Evolutionary conservation across 257 asterid genomes (phyloP).

Genomic region (Solanum clarkiae): DNA sequence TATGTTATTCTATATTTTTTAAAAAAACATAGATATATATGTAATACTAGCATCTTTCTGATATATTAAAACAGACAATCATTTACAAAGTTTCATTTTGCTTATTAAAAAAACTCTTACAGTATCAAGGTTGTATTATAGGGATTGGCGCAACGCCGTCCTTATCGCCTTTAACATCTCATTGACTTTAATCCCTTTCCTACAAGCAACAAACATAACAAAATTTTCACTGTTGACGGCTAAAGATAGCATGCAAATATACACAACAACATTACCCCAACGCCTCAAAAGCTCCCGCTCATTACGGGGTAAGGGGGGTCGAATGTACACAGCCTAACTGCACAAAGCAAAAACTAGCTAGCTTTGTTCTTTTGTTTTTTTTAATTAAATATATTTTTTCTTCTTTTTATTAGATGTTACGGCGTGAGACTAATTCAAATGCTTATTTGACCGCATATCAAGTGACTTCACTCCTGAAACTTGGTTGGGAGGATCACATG

Average conservation of each 20-base stretch:
- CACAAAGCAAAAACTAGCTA: background rate
- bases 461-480: background rate
- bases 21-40: background rate
- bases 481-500: background rate
- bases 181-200: slow-evolving; percentile 41
- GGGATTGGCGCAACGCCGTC: slow-evolving; percentile 41
- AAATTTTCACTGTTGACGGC: background rate
- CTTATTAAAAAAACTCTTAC: background rate
- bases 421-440: background rate
- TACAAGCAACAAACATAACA: slow-evolving; percentile 14
- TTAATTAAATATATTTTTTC: background rate
- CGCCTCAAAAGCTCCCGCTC: too few species aligned
- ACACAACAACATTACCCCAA: too few species aligned
- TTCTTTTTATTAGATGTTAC: background rate
- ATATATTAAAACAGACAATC: background rate
- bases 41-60: background rate
- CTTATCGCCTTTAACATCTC: slow-evolving; percentile 64
- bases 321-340: too few species aligned
- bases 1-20: background rate
- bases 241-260: background rate
- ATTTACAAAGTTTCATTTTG: background rate
- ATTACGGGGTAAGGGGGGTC: too few species aligned
- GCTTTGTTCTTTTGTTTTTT: background rate
- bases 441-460: background rate
- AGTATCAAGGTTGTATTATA: background rate